Evolutionary conservation across 371 early-diverging fungal species (phyloP).

Genomic region (Rhizopus arrhizus): DNA sequence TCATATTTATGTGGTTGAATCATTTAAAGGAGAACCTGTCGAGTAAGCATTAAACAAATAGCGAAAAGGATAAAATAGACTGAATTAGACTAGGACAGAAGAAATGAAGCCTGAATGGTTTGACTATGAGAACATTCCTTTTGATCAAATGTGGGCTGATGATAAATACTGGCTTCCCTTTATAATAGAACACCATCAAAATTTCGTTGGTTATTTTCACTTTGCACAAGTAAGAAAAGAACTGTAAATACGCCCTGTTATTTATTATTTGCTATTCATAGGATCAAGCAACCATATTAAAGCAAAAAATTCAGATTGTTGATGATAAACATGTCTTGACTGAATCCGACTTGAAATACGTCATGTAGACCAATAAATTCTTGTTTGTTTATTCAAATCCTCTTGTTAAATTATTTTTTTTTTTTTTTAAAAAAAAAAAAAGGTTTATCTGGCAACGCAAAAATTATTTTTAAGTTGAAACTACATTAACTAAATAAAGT

Average conservation of each 20-base stretch:
- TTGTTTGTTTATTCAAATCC: neutral
- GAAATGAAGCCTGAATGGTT: slow-evolving; percentile 71
- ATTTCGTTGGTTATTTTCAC: slow-evolving; percentile 42
- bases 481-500: too few relatives aligned
- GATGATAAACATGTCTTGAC: neutral
- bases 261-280: neutral
- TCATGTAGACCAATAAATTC: neutral
- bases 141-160: slow-evolving; percentile 61
- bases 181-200: slow-evolving; percentile 19
- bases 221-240: slow-evolving; percentile 34
- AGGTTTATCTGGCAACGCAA: too few relatives aligned
- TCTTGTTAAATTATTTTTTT: too few relatives aligned
- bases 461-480: too few relatives aligned
- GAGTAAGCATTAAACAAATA: slow-evolving; percentile 50
- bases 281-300: slow-evolving; percentile 25
- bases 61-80: neutral
- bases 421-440: too few relatives aligned
- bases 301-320: neutral
- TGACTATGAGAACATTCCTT: slow-evolving; percentile 50
- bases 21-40: slow-evolving; percentile 51
- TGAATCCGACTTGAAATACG: neutral
- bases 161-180: slow-evolving; percentile 56
- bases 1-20: slow-evolving; percentile 55
- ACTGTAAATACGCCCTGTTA: neutral
- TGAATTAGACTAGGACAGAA: slow-evolving; percentile 45